Conservation (phyloP, 2,329 filamentous ascomycete species). For the Lachnellula occidentalis region DNA sequence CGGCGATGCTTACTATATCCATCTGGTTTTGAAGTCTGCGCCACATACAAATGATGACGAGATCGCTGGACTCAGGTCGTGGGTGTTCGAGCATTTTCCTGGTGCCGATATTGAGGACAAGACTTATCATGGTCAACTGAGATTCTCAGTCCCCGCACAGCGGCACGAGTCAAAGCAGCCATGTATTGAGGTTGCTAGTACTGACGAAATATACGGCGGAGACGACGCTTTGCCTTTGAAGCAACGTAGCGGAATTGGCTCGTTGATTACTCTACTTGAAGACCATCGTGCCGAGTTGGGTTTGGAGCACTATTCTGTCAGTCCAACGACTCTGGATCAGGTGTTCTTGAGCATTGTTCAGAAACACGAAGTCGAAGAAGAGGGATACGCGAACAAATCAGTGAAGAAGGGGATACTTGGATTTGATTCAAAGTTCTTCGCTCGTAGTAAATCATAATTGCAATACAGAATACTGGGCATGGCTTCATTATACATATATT, state of each 20-base stretch:
- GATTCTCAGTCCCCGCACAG: constrained; percentile 67
- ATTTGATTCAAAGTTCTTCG: too few species aligned
- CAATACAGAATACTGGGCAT: too few species aligned
- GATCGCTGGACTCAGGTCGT: constrained; percentile 59
- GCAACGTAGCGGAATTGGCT: constrained; percentile 45
- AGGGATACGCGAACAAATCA: constrained; percentile 42
- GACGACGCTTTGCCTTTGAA: constrained; percentile 4
- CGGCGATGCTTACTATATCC: constrained; percentile 74
- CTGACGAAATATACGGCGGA: constrained; percentile 22
- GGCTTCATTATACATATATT: too few species aligned
- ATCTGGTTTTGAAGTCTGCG: constrained; percentile 69
- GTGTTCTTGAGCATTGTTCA: constrained; percentile 85
- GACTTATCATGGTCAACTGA: constrained; percentile 78
- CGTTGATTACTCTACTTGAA: constrained; percentile 68
- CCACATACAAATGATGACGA: constrained; percentile 66
- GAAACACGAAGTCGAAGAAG: constrained; percentile 72
- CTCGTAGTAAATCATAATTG: too few species aligned
- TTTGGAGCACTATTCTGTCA: constrained; percentile 81
- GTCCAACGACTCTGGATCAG: constrained; percentile 81
- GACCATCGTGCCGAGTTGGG: constrained; percentile 62
- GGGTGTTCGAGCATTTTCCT: constrained; percentile 58
- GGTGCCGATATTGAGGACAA: constrained; percentile 65
- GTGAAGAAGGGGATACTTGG: neutral
- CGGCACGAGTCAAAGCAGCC: neutral
- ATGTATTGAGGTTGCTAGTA: constrained; percentile 13